phyloP scores from a whole-genome alignment of 495 filamentous ascomycete species.

The Xylaria scruposa region DNA sequence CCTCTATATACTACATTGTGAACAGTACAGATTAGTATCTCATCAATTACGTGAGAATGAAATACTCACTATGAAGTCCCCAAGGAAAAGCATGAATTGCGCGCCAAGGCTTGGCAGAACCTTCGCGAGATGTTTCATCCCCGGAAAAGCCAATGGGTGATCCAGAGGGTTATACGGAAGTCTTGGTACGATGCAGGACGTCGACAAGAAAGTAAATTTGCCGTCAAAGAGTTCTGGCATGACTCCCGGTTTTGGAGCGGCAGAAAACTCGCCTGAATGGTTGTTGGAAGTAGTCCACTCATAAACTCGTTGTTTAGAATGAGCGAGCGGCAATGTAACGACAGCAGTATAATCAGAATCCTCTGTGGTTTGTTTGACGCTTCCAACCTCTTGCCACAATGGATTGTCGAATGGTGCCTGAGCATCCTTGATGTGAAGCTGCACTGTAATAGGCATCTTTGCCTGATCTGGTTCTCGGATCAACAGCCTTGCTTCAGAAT shows the following conservation, averaged over 20 bases:
- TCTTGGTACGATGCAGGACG: slow-evolving; percentile 87
- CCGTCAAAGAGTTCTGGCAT: slow-evolving; percentile 61
- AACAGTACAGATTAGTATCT: not conserved
- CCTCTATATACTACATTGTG: slow-evolving; percentile 74
- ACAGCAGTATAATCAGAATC: slow-evolving; percentile 82
- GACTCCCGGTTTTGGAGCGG: slow-evolving; percentile 67
- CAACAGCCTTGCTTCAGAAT: slow-evolving; percentile 78
- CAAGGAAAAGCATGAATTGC: slow-evolving; percentile 96
- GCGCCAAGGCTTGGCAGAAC: slow-evolving; percentile 68
- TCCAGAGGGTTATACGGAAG: slow-evolving; percentile 85
- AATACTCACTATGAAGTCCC: slow-evolving; percentile 78
- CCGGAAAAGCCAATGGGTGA: slow-evolving; percentile 82
- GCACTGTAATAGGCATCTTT: slow-evolving; percentile 77
- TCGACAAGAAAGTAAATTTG: slow-evolving; percentile 85
- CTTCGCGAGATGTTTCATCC: slow-evolving; percentile 72
- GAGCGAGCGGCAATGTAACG: slow-evolving; percentile 61
- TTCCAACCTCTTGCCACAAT: slow-evolving; percentile 71
- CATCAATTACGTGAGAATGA: not conserved
- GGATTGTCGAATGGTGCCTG: slow-evolving; percentile 53
- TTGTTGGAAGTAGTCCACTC: slow-evolving; percentile 85
- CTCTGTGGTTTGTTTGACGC: slow-evolving; percentile 67
- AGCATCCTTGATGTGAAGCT: slow-evolving; percentile 56
- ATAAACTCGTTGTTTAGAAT: slow-evolving; percentile 67
- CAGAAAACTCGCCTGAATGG: slow-evolving; percentile 75
- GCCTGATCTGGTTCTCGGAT: slow-evolving; percentile 79